Percentiles rank a stretch among this genome's conserved stretches.
These are phyloP conservation scores for Phaeosphaeria sp. DNA, from an alignment of 2,329 filamentous ascomycete species.

Conservation along the genomic window DNA sequence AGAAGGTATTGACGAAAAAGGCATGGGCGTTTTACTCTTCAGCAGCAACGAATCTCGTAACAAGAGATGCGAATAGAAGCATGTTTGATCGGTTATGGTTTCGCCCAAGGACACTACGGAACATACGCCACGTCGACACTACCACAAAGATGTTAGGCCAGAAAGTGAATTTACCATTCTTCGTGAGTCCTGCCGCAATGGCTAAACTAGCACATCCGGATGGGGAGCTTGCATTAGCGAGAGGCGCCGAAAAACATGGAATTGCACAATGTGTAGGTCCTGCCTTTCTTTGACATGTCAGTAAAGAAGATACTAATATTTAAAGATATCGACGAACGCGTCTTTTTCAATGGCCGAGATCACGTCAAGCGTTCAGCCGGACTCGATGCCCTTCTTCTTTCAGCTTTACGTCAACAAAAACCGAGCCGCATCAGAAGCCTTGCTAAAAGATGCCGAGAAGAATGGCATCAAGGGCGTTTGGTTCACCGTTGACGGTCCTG, in stretches of 20 bases:
- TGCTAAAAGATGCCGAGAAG: conserved; percentile 22
- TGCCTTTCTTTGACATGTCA: not conserved
- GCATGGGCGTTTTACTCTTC: conserved; percentile 57
- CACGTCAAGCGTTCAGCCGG: conserved; percentile 8
- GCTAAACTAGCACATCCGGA: conserved; percentile 36
- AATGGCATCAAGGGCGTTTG: conserved; percentile 23
- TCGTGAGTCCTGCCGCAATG: conserved; percentile 39
- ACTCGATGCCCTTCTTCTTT: conserved; percentile 25
- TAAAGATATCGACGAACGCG: conserved; percentile 30
- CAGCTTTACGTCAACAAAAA: conserved; percentile 36
- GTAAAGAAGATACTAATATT: not conserved
- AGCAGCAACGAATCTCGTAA: conserved; percentile 58
- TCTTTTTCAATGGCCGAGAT: conserved; percentile 33
- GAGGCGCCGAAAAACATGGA: conserved; percentile 27
- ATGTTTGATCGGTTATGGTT: conserved; percentile 56
- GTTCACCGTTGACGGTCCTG: conserved; percentile 33
- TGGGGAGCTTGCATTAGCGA: conserved; percentile 37
- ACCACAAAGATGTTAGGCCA: conserved; percentile 27
- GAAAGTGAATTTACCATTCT: conserved; percentile 30
- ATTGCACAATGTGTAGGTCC: conserved; percentile 37
- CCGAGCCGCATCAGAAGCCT: conserved; percentile 14
- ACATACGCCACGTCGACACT: conserved; percentile 38
- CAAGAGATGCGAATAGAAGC: conserved; percentile 51
- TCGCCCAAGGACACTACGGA: conserved; percentile 54
- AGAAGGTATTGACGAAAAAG: conserved; percentile 45